Evolutionary conservation across 805 yeast species (phyloP), one percentile per base, ranked within the genome.

Genomic region (Grigorovia humatica): DNA sequence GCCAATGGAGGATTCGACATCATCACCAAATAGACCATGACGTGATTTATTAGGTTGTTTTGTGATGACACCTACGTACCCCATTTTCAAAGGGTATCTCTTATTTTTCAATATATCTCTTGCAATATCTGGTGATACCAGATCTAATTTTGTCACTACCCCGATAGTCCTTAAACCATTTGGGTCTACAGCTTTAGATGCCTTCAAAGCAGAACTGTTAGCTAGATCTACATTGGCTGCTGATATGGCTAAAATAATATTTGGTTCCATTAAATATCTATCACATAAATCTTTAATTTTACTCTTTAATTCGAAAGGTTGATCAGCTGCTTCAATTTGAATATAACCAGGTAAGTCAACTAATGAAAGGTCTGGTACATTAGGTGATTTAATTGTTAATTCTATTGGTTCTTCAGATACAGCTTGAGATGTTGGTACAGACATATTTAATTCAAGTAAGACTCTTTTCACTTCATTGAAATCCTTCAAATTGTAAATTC

Each of bases 141-240:
- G 74, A 69, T 93, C 99, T 66, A 95, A 68, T 65, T 93, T 93
- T 3, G 99, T 93, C 50, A 93, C 81, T 9, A 93, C 98, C 49
- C 99, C 99, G 55, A 93, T 85, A 0, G 99, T 93, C 66, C 99
- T 78, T 63, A 88, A 91, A 47, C 99, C 99, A 47, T 80, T 75
- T 17, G 99, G 99, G 66, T 93, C 99, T 0, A 93, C 90, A 15
- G 74, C 54, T 57, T 90, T 83, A 7, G 96, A 85, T 0, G 99
- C 97, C 52, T 95, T 74, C 53, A 93, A 76, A 0, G 99, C 98
- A 1, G 96, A 80, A 35, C 97, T 88, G 67, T 93, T 93, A 0
- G 99, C 99, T 60, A 93, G 73, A 72, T 93, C 99, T 2, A 93
- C 99, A 69, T 93, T 98, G 0, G 99, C 99, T 0, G 99, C 88